These are phyloP conservation scores for Pyronema domesticum DNA, from an alignment of 495 filamentous ascomycete species.

Conservation along the genomic window DNA sequence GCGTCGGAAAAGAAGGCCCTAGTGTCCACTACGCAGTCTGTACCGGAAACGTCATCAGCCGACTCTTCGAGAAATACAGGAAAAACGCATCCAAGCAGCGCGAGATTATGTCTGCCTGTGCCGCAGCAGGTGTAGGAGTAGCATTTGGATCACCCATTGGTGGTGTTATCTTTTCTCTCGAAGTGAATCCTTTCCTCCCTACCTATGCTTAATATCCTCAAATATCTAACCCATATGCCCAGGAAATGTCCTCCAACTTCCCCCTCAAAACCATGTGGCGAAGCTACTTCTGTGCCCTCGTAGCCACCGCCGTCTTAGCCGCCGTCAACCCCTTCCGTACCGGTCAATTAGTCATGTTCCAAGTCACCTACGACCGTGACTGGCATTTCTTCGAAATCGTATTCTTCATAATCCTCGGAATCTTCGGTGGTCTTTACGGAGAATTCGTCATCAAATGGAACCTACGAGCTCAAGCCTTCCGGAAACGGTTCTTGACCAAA, in stretches of 20 bases:
- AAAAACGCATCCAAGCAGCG: constrained; percentile 86
- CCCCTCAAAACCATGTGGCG: constrained; percentile 96
- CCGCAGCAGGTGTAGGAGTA: constrained; percentile 87
- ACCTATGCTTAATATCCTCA: background rate
- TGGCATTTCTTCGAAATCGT: constrained; percentile 97
- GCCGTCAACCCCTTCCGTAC: constrained; percentile 96
- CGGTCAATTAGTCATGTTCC: constrained; percentile 99
- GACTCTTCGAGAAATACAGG: constrained; percentile 82
- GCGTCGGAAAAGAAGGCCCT: constrained; percentile 92
- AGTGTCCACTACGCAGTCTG: constrained; percentile 98
- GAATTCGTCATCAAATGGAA: constrained; percentile 99
- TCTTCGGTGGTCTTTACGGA: constrained; percentile 90
- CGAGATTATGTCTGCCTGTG: constrained; percentile 86
- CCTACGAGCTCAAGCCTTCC: constrained; percentile 71
- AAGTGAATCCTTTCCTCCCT: constrained; percentile 31
- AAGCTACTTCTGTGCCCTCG: constrained; percentile 92
- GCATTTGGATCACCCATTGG: constrained; percentile 96
- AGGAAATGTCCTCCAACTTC: constrained; percentile 97
- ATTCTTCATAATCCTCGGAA: constrained; percentile 78
- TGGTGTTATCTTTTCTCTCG: constrained; percentile 86
- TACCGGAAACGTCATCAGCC: constrained; percentile 89
- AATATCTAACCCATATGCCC: background rate
- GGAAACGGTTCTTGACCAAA: constrained; percentile 77
- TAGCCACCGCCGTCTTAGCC: constrained; percentile 82
- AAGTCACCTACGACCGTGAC: constrained; percentile 82